A percentile compares a stretch with the other conserved stretches of the same genome.
Evolutionary conservation across 768 basidiomycete genomes (phyloP).

Genomic region (Dentipellis fragilis): DNA sequence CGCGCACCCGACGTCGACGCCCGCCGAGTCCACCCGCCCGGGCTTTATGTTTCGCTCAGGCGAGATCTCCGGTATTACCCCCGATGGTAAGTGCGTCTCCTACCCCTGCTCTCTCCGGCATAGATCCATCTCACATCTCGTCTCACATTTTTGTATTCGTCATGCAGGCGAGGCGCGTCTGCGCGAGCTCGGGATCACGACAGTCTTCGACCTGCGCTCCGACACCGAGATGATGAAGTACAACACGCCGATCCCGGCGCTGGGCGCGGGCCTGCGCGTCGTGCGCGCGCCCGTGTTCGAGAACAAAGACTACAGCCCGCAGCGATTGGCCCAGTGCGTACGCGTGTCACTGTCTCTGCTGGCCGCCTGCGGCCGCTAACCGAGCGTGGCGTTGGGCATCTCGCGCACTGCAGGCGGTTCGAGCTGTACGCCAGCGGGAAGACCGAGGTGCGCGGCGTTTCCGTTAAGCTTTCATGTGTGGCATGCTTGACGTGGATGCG

Average conservation of each 20-base stretch:
- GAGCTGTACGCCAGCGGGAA: conserved; percentile 73
- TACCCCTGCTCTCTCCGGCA: not conserved
- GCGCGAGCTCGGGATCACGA: conserved; percentile 50
- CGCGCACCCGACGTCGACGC: conserved; percentile 39
- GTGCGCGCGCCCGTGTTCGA: conserved; percentile 53
- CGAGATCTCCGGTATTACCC: conserved; percentile 61
- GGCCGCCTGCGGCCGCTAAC: not conserved
- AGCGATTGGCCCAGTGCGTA: conserved; percentile 76
- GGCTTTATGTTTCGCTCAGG: conserved; percentile 56
- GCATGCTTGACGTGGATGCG: too few species aligned
- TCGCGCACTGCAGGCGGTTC: conserved; percentile 37
- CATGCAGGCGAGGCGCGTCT: conserved; percentile 46
- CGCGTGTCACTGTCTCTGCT: conserved; percentile 15
- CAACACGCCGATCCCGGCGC: conserved; percentile 48
- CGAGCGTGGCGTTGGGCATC: too few species aligned
- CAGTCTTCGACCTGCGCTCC: conserved; percentile 70
- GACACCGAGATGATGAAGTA: conserved; percentile 74
- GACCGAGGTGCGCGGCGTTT: conserved; percentile 45
- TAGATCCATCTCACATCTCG: not conserved
- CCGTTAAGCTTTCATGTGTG: not conserved
- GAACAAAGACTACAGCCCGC: conserved; percentile 73
- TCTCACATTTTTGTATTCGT: too few species aligned
- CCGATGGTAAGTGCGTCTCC: conserved; percentile 41
- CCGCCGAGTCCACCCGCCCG: conserved; percentile 42
- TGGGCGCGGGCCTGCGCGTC: conserved; percentile 49